Base-by-base conservation (phyloP, 345 rosid species). In the Pistacia integerrima region DNA sequence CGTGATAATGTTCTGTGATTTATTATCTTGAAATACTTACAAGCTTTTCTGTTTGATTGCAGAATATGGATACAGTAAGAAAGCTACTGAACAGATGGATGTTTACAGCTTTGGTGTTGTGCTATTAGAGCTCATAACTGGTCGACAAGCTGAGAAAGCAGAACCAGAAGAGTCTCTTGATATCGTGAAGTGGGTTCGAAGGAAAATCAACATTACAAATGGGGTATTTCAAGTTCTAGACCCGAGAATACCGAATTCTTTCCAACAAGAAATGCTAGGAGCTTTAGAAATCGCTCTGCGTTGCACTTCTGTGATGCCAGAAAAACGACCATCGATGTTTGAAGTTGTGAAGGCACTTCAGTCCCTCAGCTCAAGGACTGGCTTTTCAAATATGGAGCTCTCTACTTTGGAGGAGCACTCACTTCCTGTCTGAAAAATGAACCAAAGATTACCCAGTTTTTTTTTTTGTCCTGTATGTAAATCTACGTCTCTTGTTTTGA, bases 61-160 rank as follows among this genome's bases (percentile, higher is more conserved):
- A 94, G 97, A 25, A 25, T 25, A 25, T 25, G 25, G 25, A 25
- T 25, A 25, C 25, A 25, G 25, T 25, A 25, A 25, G 25, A 90
- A 88, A 83, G 90, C 97, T 64, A 91, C 91, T 0, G 97, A 91
- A 77, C 88, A 90, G 74, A 87, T 87, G 92, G 98, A 95, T 77
- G 94, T 92, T 52, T 93, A 95, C 88, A 87, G 97, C 86, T 93
- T 85, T 44, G 99, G 99, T 38, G 94, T 94, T 28, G 91, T 93
- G 80, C 81, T 94, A 28, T 72, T 94, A 46, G 98, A 94, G 82
- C 97, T 94, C 71, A 73, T 94, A 67, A 86, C 93, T 0, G 98
- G 98, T 11, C 85, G 90, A 69, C 87, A 84, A 80, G 87, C 90
- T 57, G 97, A 88, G 64, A 77, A 67, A 71, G 85, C 81, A 48